Conservation (phyloP, 306 rosid genomes). For the Casuarina glauca region DNA sequence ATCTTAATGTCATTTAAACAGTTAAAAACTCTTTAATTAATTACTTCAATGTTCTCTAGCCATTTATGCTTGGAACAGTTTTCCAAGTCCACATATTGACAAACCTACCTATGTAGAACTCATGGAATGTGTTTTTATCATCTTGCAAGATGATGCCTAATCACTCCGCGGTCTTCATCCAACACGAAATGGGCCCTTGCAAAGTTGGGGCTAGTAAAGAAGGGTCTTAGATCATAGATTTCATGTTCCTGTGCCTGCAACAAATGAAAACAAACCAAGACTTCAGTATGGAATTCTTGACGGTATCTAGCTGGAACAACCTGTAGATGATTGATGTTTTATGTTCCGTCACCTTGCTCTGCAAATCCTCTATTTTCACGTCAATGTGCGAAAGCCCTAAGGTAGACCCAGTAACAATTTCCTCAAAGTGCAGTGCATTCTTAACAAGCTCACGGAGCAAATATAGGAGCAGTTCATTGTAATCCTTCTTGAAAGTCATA, state of each 20-base stretch:
- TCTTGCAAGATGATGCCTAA: constrained; percentile 61
- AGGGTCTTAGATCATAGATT: constrained; percentile 75
- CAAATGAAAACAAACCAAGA: constrained; percentile 18
- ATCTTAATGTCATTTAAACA: background rate
- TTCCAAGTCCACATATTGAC: background rate
- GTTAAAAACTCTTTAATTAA: background rate
- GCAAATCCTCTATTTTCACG: constrained; percentile 75
- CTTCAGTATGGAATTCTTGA: background rate
- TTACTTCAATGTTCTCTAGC: background rate
- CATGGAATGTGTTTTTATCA: constrained; percentile 12
- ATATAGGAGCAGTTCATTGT: constrained; percentile 64
- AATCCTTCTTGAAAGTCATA: constrained; percentile 94
- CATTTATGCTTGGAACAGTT: background rate
- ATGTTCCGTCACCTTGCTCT: constrained; percentile 51
- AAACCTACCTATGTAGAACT: background rate
- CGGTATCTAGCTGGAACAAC: too few species aligned
- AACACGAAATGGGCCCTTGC: constrained; percentile 59
- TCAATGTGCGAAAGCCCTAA: constrained; percentile 60
- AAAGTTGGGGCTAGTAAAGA: constrained; percentile 73
- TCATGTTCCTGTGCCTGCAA: constrained; percentile 95
- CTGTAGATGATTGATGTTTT: background rate
- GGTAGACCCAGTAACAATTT: constrained; percentile 67
- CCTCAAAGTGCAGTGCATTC: constrained; percentile 79
- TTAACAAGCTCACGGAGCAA: constrained; percentile 82
- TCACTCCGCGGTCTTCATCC: constrained; percentile 65